Evolutionary conservation across 768 basidiomycete species (phyloP), one percentile per base, ranked within the genome.

Genomic region (Lactifluus echinatus): DNA sequence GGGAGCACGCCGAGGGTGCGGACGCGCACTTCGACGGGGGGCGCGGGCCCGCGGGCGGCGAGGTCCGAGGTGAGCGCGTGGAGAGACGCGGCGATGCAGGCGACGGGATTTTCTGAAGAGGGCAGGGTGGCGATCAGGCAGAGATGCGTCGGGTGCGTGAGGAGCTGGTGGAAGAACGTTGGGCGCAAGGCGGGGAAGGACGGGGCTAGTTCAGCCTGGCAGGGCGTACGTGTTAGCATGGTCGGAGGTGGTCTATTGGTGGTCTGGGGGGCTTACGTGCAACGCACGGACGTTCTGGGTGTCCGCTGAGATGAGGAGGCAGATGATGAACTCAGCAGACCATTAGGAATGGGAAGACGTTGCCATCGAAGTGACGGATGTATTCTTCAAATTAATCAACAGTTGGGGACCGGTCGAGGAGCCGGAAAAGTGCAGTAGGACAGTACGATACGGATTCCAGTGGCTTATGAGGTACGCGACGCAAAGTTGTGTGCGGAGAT

Each of bases 1-100:
- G 79, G 78, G 42, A 74, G 71, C 15, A 81, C 77, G 33, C 79
- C 79, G 2, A 81, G 75, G 1, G 79, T 79, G 31, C 79, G 76
- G 58, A 81, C 75, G 64, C 79, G 75, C 21, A 81, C 65, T 8
- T 62, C 79, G 2, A 79, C 73, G 3, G 78, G 79, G 33, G 79
- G 72, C 56, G 76, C 73, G 60, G 78, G 72, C 19, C 76, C 64
- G 58, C 69, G 72, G 43, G 72, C 4, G 10, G 57, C 68, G 29
- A 62, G 54, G 49, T 46, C 57, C 28, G 49, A 63, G 55, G 60
- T 66, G 56, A 58, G 43, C 65, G 71, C 21, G 71, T 58, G 45
- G 66, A 73, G 19, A 1, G 63, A 24, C 19, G 53, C 28, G 50
- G 61, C 50, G 45, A 62, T 55, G 46, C 60, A 55, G 19, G 49